phyloP scores from a whole-genome alignment of 202 grass and related monocot species.

The Hordeum pubiflorum region DNA sequence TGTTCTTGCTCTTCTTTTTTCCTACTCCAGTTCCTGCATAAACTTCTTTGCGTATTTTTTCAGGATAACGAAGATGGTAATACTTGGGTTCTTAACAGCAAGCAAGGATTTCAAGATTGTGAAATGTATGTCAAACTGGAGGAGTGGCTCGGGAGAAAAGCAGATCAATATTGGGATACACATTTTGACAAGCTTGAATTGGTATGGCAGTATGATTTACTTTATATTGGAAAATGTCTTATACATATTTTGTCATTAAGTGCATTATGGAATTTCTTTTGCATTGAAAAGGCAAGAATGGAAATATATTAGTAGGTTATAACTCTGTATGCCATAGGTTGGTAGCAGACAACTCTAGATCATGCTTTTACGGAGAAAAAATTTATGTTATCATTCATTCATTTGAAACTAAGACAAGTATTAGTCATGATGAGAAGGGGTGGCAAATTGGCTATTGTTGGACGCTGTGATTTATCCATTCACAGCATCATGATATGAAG shows the following conservation, averaged over 20 bases:
- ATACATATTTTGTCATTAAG: not conserved
- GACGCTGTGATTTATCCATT: too few species aligned
- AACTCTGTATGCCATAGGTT: not conserved
- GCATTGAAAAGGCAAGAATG: not conserved
- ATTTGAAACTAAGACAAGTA: too few species aligned
- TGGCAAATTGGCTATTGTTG: too few species aligned
- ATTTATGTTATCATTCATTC: too few species aligned
- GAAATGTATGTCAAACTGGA: not conserved
- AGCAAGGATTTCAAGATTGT: not conserved
- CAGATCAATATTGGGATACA: not conserved
- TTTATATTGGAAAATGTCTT: not conserved
- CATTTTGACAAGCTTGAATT: not conserved
- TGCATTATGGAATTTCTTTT: not conserved
- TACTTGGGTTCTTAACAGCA: constrained; percentile 4
- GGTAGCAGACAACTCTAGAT: too few species aligned
- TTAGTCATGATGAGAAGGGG: too few species aligned
- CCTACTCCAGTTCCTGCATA: not conserved
- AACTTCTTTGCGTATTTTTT: not conserved
- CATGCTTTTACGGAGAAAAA: too few species aligned
- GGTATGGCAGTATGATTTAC: not conserved
- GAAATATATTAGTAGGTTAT: not conserved
- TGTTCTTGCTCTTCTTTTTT: not conserved
- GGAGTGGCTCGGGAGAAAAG: not conserved
- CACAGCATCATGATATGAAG: too few species aligned
- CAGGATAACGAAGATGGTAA: not conserved